Evolutionary conservation across 1,284 basidiomycete species (phyloP), one percentile per base, ranked within the genome.

Genomic region (Ganoderma leucocontextum): DNA sequence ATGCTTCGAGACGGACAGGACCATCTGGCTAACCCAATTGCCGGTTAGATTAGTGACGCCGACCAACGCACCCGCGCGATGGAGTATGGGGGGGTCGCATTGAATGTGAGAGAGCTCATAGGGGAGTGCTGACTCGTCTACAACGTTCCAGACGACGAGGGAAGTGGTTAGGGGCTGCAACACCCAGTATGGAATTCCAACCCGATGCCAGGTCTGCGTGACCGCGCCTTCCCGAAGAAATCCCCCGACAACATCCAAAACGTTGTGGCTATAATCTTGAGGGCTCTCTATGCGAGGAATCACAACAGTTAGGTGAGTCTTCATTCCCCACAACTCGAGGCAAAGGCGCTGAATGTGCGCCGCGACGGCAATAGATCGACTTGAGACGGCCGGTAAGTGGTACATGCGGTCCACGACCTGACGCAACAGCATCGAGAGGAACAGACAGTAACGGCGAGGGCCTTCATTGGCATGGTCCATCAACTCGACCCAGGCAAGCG

Each of bases 121-220:
- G 8, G 60, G 49, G 15, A 55, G 13, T 2, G 22, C 9, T 17
- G 29, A 17, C 55, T 57, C 33, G 5, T 57, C 65, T 1, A 67
- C 62, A 0, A 67, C 62, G 1, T 52, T 6, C 58, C 62, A 67
- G 19, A 67, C 41, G 1, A 19, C 29, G 3, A 67, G n/a, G 4
- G 44, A 17, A 7, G 4, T 12, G 7, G 66, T 63, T 5, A 63
- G 58, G 1, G 62, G 59, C 19, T 64, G 66, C 2, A 67, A 3
- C n/a, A 63, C 33, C 66, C 66, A 67, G 35, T n/a, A 29, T 2
- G 66, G 66, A 6, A 67, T 6, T 0, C 66, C 62, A 12, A 67
- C 57, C 0, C 57, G 52, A 10, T 4, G 9, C 6, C 29, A 39
- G n/a, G 4, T 63, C 12, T 59, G 55, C 15, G 61, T 47, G 13